Percentiles rank a stretch among this genome's conserved stretches.
These are phyloP conservation scores for Microsporum ferrugineum DNA, from an alignment of 2,329 filamentous ascomycete species.

Conservation along the genomic window DNA sequence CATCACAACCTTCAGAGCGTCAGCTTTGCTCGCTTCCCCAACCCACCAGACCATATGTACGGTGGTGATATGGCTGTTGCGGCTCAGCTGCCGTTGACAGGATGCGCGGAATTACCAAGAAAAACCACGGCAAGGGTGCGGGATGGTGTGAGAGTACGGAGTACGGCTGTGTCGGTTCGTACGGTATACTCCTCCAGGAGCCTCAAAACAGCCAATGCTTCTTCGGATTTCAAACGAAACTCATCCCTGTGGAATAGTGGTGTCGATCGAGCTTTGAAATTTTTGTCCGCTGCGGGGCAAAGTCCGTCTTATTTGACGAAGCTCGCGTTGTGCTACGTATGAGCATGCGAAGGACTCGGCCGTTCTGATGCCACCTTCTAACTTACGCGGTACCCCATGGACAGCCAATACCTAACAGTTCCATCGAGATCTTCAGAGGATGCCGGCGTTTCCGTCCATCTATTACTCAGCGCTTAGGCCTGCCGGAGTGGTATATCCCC, in stretches of 20 bases:
- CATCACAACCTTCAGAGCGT: background rate
- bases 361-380: background rate
- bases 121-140: background rate
- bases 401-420: background rate
- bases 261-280: background rate
- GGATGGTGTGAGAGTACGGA: background rate
- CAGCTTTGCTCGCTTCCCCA: background rate
- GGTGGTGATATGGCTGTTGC: background rate
- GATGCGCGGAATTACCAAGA: background rate
- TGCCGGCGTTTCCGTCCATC: constrained; percentile 2
- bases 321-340: background rate
- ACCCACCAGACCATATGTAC: background rate
- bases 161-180: background rate
- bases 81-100: background rate
- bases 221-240: background rate
- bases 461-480: background rate
- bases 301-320: background rate
- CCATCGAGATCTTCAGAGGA: background rate
- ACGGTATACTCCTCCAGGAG: background rate
- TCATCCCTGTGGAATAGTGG: background rate
- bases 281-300: constrained; percentile 1
- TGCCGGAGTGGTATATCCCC: background rate
- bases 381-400: background rate
- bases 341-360: background rate
- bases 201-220: background rate